Percentiles rank a stretch among this genome's conserved stretches.
phyloP scores from a whole-genome alignment of 2,329 filamentous ascomycete genomes.

The Stachybotrys elegans region DNA sequence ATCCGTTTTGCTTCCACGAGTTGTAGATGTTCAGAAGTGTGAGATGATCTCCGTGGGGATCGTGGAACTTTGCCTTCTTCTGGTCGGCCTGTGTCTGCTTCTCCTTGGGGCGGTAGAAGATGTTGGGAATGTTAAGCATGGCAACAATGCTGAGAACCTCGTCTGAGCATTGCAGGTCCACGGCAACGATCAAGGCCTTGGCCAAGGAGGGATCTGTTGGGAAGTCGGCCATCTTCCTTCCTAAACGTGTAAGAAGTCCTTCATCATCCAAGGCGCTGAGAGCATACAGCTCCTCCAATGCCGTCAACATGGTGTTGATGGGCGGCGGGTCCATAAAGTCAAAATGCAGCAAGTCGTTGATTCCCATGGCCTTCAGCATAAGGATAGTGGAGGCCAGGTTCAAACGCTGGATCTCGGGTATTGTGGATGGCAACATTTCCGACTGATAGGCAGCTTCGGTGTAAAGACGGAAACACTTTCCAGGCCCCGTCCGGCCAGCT shows the following conservation, averaged over 20 bases:
- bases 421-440: constrained; percentile 94
- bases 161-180: constrained; percentile 84
- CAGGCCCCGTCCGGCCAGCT: constrained; percentile 89
- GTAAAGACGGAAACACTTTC: constrained; percentile 93
- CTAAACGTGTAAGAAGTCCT: constrained; percentile 83
- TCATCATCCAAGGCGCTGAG: constrained; percentile 91
- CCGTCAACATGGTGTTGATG: constrained; percentile 95
- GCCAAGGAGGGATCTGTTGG: constrained; percentile 93
- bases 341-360: constrained; percentile 94
- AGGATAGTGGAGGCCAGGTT: constrained; percentile 91
- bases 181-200: constrained; percentile 83
- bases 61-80: constrained; percentile 97
- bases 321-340: constrained; percentile 99
- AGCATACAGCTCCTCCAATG: constrained; percentile 90
- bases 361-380: constrained; percentile 98
- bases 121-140: constrained; percentile 80
- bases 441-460: constrained; percentile 94
- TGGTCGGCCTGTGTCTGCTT: constrained; percentile 95
- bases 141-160: constrained; percentile 92
- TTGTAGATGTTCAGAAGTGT: constrained; percentile 97
- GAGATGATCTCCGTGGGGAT: constrained; percentile 88
- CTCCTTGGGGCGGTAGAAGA: constrained; percentile 96
- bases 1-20: constrained; percentile 84
- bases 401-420: constrained; percentile 93
- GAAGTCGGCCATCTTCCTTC: constrained; percentile 97